phyloP scores from a whole-genome alignment of 768 basidiomycete species.

The Serendipita sp. region DNA sequence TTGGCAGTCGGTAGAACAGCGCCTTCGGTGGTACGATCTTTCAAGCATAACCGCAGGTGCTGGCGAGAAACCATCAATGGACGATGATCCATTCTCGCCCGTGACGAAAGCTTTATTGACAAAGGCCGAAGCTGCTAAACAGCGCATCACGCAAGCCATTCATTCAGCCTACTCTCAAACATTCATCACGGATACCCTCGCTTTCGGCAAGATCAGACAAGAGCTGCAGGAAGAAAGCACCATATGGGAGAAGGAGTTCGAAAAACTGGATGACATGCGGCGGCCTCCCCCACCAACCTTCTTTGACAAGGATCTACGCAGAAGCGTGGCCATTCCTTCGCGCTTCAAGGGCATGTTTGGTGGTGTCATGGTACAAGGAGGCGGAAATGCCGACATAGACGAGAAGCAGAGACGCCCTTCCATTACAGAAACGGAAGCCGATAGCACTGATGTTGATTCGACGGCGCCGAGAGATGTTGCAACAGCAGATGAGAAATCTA shows the following conservation, averaged over 20 bases:
- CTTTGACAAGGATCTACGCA: slow-evolving; percentile 32
- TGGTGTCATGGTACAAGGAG: slow-evolving; percentile 9
- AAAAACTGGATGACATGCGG: slow-evolving; percentile 38
- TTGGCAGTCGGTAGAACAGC: slow-evolving; percentile 62
- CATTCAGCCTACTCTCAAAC: slow-evolving; percentile 71
- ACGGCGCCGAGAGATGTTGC: background rate
- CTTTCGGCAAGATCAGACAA: slow-evolving; percentile 70
- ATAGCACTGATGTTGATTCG: background rate
- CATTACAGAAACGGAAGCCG: background rate
- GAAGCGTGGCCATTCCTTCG: slow-evolving; percentile 11
- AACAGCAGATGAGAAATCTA: background rate
- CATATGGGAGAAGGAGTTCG: slow-evolving; percentile 92
- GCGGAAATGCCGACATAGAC: slow-evolving; percentile 22
- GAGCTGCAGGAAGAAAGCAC: slow-evolving; percentile 86
- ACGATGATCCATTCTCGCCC: slow-evolving; percentile 42
- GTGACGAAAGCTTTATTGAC: slow-evolving; percentile 52
- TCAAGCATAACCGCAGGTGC: slow-evolving; percentile 9
- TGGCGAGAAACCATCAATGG: slow-evolving; percentile 31
- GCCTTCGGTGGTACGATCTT: slow-evolving; percentile 59
- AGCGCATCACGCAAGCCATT: slow-evolving; percentile 48
- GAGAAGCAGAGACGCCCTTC: slow-evolving; percentile 25
- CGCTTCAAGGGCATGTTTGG: slow-evolving; percentile 13
- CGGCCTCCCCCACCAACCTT: slow-evolving; percentile 12
- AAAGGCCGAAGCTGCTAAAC: slow-evolving; percentile 57
- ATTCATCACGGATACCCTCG: slow-evolving; percentile 67